Base-by-base conservation (phyloP, 495 filamentous ascomycete species). In the Hypoxylon cercidicola region DNA sequence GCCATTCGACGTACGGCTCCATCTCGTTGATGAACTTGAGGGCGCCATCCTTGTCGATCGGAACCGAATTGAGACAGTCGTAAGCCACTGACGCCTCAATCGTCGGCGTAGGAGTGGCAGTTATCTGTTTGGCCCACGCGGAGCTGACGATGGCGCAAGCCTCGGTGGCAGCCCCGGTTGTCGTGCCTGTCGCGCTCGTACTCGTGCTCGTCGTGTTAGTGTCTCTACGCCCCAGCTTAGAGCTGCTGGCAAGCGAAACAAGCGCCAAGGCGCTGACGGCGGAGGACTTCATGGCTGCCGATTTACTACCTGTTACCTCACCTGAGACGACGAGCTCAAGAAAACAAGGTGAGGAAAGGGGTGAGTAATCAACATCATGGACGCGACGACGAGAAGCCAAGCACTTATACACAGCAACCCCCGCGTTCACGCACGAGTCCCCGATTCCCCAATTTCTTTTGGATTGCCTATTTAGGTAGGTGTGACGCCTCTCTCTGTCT, bases 1-100 rank as follows among this genome's bases (percentile, higher is more conserved):
- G 79, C 78, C 79, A 83, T 44, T 78, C 69, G 16, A 83, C 41
- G 60, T 78, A 83, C 0, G 76, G 75, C 30, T 61, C 64, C 35
- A 80, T 64, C 37, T 80, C 69, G 41, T 78, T 73, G 23, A 82
- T 71, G 55, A 79, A 73, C 19, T 67, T 56, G n/a, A 79, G 47
- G 10, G 78, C 78, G 30, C 64, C 76, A 12, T 68, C 66, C 63
- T 78, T 77, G 44, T 77, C 23, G 44, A 82, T 70, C 2, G 80
- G 78, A 13, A 83, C 78, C 2, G 79, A 78, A 15, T 75, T 79
- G 25, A 82, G 68, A 65, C 81, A 83, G 10, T 77, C 77, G 51
- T 79, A 70, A 0, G 78, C 81, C 13, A 79, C 62, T 35, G 65
- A 62, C 15, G 79, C 81, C 37, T 76, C 64, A 16, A 82, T 69